These are phyloP conservation scores for Eimeria maxima DNA, from an alignment of 169 alveolate species.

Conservation along the genomic window DNA sequence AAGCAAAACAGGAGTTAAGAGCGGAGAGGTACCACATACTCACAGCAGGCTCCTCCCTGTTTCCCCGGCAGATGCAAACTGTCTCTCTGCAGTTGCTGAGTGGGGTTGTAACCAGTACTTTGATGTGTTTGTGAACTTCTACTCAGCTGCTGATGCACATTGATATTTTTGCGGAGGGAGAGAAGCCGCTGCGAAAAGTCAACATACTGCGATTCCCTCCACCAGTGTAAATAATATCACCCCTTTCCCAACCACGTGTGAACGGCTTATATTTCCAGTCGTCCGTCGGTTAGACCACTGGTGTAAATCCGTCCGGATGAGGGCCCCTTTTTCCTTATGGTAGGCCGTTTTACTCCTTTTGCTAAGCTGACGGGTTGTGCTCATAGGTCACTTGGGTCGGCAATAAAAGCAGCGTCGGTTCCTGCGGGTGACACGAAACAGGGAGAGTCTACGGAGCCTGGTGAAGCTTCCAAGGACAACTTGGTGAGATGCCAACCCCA, in stretches of 20 bases:
- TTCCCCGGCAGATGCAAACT: neutral
- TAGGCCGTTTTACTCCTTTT: neutral
- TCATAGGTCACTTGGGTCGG: slow-evolving; percentile 37
- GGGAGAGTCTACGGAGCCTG: neutral
- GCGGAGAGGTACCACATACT: slow-evolving; percentile 64
- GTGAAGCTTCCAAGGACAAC: neutral
- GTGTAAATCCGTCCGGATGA: neutral
- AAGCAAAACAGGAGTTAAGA: slow-evolving; percentile 27
- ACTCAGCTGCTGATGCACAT: slow-evolving; percentile 53
- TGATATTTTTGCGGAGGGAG: slow-evolving; percentile 37
- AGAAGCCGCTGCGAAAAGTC: slow-evolving; percentile 21
- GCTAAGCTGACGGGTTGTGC: neutral
- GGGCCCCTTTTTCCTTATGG: neutral
- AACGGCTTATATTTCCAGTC: neutral
- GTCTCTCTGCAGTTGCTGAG: neutral
- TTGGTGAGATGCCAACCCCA: slow-evolving; percentile 8
- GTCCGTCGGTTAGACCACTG: neutral
- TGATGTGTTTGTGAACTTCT: neutral
- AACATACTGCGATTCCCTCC: slow-evolving; percentile 46
- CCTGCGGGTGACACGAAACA: neutral
- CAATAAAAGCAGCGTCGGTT: neutral
- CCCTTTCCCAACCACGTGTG: neutral
- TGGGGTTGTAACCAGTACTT: neutral
- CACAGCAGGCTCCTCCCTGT: neutral
- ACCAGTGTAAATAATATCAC: slow-evolving; percentile 24